Conservation (phyloP, 2,329 filamentous ascomycete species). For the Talaromyces marneffei region DNA sequence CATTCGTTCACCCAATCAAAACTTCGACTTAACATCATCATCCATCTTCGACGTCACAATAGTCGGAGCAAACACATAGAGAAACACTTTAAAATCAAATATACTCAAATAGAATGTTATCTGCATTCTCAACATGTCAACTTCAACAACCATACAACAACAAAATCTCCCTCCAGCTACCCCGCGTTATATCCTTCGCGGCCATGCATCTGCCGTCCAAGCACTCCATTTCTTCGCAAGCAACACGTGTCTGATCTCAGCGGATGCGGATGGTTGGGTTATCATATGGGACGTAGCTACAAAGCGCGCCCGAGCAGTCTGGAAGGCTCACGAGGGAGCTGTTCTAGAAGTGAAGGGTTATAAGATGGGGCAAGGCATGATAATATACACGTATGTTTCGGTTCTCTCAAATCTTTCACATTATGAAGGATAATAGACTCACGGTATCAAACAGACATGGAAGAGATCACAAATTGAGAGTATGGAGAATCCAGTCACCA, state of each 20-base stretch:
- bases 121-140: neutral
- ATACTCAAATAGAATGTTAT: neutral
- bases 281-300: slow-evolving; percentile 78
- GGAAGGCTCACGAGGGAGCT: slow-evolving; percentile 74
- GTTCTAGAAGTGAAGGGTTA: slow-evolving; percentile 71
- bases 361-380: slow-evolving; percentile 39
- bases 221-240: slow-evolving; percentile 63
- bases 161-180: slow-evolving; percentile 44
- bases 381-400: slow-evolving; percentile 77
- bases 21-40: neutral
- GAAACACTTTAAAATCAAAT: neutral
- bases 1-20: neutral
- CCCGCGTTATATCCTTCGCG: slow-evolving; percentile 69
- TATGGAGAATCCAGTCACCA: slow-evolving; percentile 75
- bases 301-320: slow-evolving; percentile 75
- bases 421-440: neutral
- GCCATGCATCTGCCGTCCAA: slow-evolving; percentile 77
- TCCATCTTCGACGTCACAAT: neutral
- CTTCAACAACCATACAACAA: slow-evolving; percentile 11
- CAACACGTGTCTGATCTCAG: slow-evolving; percentile 74
- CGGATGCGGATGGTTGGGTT: slow-evolving; percentile 85
- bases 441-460: slow-evolving; percentile 62
- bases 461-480: slow-evolving; percentile 75
- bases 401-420: neutral
- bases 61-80: neutral